Conservation (phyloP, 75 land plant genomes). For the Pinus tabuliformis region DNA sequence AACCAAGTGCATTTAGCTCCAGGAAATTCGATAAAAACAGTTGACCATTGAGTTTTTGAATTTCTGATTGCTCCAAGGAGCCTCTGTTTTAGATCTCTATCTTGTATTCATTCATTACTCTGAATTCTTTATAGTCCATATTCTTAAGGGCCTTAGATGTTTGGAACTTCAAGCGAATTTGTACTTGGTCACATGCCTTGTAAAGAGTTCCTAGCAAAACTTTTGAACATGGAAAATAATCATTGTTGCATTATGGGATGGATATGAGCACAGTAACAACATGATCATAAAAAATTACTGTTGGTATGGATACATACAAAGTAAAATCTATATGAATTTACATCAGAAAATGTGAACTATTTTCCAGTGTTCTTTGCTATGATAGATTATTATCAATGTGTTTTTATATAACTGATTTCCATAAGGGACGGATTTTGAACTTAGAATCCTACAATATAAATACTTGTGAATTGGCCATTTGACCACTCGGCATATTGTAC, state of each 20-base stretch:
- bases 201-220: background rate
- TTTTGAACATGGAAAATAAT: background rate
- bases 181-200: background rate
- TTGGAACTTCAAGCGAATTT: background rate
- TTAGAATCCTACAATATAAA: no score
- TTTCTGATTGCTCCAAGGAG: background rate
- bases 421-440: no score
- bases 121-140: slow-evolving; percentile 4
- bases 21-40: background rate
- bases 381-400: no score
- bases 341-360: no score
- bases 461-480: no score
- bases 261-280: background rate
- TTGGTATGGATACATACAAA: no score
- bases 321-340: no score
- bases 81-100: background rate
- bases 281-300: background rate
- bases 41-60: background rate
- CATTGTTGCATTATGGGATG: slow-evolving; percentile 1
- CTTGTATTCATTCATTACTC: slow-evolving; percentile 1
- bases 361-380: no score
- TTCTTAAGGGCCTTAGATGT: background rate
- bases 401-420: no score
- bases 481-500: no score
- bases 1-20: background rate